Percentiles rank a stretch among this genome's conserved stretches.
Conservation (phyloP, 805 yeast species). For the Suhomyces kilbournensis region DNA sequence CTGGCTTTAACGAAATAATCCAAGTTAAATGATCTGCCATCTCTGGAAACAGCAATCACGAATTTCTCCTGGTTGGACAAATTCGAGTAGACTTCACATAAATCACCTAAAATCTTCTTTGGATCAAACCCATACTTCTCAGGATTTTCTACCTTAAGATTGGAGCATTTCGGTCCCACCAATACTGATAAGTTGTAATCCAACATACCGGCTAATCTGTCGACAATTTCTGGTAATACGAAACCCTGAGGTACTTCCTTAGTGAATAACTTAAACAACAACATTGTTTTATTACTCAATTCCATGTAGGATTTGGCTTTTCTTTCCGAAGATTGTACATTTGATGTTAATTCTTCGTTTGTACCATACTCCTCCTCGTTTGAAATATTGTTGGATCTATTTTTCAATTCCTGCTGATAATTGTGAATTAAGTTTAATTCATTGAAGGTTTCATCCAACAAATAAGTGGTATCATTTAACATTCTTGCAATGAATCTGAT, state of each 20-base stretch:
- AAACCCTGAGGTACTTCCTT: slow-evolving; percentile 84
- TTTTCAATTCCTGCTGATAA: slow-evolving; percentile 61
- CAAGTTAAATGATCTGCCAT: slow-evolving; percentile 81
- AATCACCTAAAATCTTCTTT: slow-evolving; percentile 58
- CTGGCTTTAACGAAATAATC: slow-evolving; percentile 69
- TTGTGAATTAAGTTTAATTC: slow-evolving; percentile 76
- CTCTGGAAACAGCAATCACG: slow-evolving; percentile 78
- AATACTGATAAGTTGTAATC: slow-evolving; percentile 87
- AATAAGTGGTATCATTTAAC: slow-evolving; percentile 89
- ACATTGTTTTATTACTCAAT: slow-evolving; percentile 77
- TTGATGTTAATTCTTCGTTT: slow-evolving; percentile 57
- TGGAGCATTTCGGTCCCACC: slow-evolving; percentile 93
- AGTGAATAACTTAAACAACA: slow-evolving; percentile 76
- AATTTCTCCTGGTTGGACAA: slow-evolving; percentile 64
- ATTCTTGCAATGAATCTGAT: slow-evolving; percentile 90
- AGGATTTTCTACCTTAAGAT: slow-evolving; percentile 80
- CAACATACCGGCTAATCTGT: slow-evolving; percentile 92
- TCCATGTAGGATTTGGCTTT: slow-evolving; percentile 82
- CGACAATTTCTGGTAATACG: slow-evolving; percentile 84
- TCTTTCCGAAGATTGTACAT: slow-evolving; percentile 61
- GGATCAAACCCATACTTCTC: slow-evolving; percentile 84
- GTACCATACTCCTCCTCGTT: slow-evolving; percentile 45
- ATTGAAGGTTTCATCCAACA: slow-evolving; percentile 85
- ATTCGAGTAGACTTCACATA: slow-evolving; percentile 75
- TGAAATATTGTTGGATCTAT: slow-evolving; percentile 37